Evolutionary conservation across 177 flowering plant species (phyloP).

Genomic region (Vitis hybrid): DNA sequence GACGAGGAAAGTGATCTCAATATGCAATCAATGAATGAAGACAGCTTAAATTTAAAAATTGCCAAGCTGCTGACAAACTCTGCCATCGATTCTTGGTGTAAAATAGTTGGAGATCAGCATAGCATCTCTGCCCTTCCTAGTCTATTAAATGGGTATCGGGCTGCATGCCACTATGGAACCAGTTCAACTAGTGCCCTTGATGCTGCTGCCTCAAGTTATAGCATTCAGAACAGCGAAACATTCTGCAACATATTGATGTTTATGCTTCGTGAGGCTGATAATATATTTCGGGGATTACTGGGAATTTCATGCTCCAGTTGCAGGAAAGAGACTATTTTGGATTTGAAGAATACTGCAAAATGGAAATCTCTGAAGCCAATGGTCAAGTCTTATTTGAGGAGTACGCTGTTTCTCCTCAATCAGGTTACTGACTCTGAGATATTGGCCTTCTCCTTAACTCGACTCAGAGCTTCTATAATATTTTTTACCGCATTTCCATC

Average conservation of each 20-base stretch:
- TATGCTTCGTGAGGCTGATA: constrained; percentile 67
- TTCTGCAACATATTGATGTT: constrained; percentile 55
- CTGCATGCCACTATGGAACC: constrained; percentile 72
- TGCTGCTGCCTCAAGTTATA: constrained; percentile 18
- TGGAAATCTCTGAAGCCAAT: constrained; percentile 70
- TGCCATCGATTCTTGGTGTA: constrained; percentile 48
- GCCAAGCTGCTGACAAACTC: constrained; percentile 40
- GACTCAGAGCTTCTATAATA: constrained; percentile 62
- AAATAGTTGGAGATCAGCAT: constrained; percentile 47
- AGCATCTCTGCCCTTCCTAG: constrained; percentile 49
- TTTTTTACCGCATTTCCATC: constrained; percentile 73
- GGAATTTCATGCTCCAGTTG: constrained; percentile 48
- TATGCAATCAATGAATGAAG: constrained; percentile 20
- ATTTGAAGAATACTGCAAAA: constrained; percentile 53
- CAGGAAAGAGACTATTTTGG: constrained; percentile 51
- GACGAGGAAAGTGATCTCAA: constrained; percentile 38
- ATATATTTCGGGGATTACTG: constrained; percentile 50
- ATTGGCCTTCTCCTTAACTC: constrained; percentile 53
- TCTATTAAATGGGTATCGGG: constrained; percentile 75
- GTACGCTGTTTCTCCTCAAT: constrained; percentile 65
- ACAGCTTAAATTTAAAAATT: constrained; percentile 12
- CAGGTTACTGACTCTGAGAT: constrained; percentile 71
- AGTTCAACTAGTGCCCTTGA: constrained; percentile 31
- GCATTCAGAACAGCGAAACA: constrained; percentile 43
- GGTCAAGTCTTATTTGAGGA: constrained; percentile 76